A percentile compares a stretch with the other conserved stretches of the same genome.
Evolutionary conservation across 1,139 yeast species (phyloP).

Genomic region (Saccharomyces uvarum): DNA sequence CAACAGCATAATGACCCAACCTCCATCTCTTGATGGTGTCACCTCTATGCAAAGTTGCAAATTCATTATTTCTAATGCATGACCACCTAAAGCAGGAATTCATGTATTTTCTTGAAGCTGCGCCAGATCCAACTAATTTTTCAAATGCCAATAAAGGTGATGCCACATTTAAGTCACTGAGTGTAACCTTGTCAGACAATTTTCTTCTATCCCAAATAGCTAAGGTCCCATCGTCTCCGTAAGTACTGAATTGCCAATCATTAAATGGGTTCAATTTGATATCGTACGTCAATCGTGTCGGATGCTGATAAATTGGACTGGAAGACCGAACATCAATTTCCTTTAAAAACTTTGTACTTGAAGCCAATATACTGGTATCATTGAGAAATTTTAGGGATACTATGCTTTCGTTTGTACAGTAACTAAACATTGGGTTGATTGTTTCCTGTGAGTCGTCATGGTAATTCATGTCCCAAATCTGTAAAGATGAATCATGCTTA

Average conservation of each 20-base stretch:
- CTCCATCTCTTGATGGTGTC: slow-evolving; percentile 77
- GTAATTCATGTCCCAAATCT: slow-evolving; percentile 73
- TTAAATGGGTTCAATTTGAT: slow-evolving; percentile 63
- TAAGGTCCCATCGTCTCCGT: slow-evolving; percentile 76
- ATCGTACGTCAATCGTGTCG: slow-evolving; percentile 66
- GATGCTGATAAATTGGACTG: slow-evolving; percentile 65
- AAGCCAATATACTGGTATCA: slow-evolving; percentile 56
- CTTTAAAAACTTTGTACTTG: slow-evolving; percentile 69
- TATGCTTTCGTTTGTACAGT: slow-evolving; percentile 67
- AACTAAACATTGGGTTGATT: slow-evolving; percentile 51
- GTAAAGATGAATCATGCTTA: slow-evolving; percentile 68
- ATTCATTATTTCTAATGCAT: slow-evolving; percentile 59
- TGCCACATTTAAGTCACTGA: slow-evolving; percentile 21
- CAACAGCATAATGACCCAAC: slow-evolving; percentile 41
- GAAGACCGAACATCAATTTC: slow-evolving; percentile 70
- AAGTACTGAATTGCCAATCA: slow-evolving; percentile 59
- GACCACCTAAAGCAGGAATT: slow-evolving; percentile 69
- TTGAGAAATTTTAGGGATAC: slow-evolving; percentile 62
- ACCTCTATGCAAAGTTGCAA: slow-evolving; percentile 74
- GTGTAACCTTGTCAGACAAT: slow-evolving; percentile 29
- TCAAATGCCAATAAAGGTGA: slow-evolving; percentile 62
- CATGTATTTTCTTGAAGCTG: slow-evolving; percentile 51
- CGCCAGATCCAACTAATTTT: slow-evolving; percentile 51
- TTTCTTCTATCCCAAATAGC: slow-evolving; percentile 84
- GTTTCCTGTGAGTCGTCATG: slow-evolving; percentile 36